Evolutionary conservation across 2,329 filamentous ascomycete species (phyloP).

Genomic region (Colletotrichum chlorophyti): DNA sequence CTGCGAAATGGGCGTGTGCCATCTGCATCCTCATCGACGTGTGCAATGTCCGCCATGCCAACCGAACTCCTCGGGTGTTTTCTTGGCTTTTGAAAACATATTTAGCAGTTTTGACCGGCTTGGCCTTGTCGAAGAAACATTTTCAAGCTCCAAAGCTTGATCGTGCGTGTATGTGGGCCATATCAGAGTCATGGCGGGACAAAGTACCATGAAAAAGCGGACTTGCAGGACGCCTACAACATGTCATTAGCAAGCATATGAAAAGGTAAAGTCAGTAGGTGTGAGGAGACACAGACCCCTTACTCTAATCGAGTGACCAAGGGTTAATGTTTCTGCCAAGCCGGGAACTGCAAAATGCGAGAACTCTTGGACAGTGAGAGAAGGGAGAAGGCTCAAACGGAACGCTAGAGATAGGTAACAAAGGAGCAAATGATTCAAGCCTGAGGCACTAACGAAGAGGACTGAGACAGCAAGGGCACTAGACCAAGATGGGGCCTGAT

Average conservation of each 20-base stretch:
- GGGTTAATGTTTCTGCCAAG: constrained; percentile 21
- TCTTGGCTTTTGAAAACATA: too few species aligned
- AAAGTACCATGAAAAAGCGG: not conserved
- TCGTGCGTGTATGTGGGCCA: not conserved
- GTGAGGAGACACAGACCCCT: not conserved
- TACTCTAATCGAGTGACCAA: not conserved
- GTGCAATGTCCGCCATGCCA: too few species aligned
- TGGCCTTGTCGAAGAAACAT: not conserved
- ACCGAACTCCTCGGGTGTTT: too few species aligned
- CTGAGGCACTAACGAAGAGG: too few species aligned
- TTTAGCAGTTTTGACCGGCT: too few species aligned
- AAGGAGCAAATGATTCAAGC: not conserved
- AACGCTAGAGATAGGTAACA: too few species aligned
- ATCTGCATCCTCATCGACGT: too few species aligned
- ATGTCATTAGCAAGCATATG: too few species aligned
- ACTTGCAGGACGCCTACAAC: not conserved
- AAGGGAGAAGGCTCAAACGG: not conserved
- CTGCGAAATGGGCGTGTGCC: too few species aligned
- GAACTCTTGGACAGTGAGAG: not conserved
- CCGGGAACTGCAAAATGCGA: constrained; percentile 1
- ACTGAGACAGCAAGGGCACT: not conserved
- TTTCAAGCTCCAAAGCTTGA: constrained; percentile 21
- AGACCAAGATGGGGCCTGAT: not conserved
- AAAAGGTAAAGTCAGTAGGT: not conserved
- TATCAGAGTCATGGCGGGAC: too few species aligned